Conservation (phyloP, 1,284 basidiomycete genomes). For the Sanghuangporus baumii region DNA sequence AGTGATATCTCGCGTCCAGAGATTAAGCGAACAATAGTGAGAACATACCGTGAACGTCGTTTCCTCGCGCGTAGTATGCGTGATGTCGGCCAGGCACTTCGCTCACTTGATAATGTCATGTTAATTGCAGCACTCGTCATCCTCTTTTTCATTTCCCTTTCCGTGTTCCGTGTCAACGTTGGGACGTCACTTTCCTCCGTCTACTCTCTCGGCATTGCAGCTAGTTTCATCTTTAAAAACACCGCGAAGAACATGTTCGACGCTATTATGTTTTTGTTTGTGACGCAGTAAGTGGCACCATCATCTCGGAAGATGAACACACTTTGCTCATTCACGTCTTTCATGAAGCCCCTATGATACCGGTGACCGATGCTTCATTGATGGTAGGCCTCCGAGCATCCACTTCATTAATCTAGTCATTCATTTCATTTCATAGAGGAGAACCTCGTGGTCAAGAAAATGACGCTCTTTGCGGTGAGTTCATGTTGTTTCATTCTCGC, state of each 20-base stretch:
- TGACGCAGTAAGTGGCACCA: conserved; percentile 54
- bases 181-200: conserved; percentile 58
- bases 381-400: conserved; percentile 33
- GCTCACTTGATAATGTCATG: conserved; percentile 56
- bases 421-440: conserved; percentile 37
- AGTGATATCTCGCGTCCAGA: conserved; percentile 68
- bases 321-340: conserved; percentile 20
- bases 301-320: not conserved
- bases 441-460: conserved; percentile 69
- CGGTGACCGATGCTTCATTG: conserved; percentile 70
- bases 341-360: conserved; percentile 62
- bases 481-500: not conserved
- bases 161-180: conserved; percentile 62
- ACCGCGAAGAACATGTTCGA: conserved; percentile 67
- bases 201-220: conserved; percentile 62
- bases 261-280: conserved; percentile 74
- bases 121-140: conserved; percentile 56
- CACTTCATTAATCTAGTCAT: not conserved
- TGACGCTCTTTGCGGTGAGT: conserved; percentile 63
- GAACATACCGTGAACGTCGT: conserved; percentile 72
- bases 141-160: conserved; percentile 67
- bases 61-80: conserved; percentile 67
- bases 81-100: conserved; percentile 61
- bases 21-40: conserved; percentile 66
- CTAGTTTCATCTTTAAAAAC: conserved; percentile 73